A percentile compares a stretch with the other conserved stretches of the same genome.
Evolutionary conservation across 306 rosid species (phyloP).

Genomic region (Ormosia semicastrata): DNA sequence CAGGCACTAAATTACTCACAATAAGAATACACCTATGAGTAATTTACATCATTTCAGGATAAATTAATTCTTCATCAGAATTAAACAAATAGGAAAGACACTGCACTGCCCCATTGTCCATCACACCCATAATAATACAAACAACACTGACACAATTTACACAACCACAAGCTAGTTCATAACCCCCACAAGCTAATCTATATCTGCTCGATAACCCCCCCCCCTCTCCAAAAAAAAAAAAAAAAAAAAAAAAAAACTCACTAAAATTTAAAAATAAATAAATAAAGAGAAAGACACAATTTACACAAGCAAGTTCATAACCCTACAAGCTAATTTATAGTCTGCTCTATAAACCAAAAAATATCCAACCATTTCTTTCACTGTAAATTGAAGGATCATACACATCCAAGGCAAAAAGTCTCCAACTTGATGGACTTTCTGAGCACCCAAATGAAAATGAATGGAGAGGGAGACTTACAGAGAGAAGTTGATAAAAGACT

Average conservation of each 20-base stretch:
- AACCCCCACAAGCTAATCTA: too few species aligned
- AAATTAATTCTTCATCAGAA: neutral
- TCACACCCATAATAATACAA: neutral
- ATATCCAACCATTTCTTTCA: neutral
- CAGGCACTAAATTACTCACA: neutral
- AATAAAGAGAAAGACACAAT: neutral
- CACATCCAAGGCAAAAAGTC: neutral
- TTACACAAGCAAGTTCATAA: neutral
- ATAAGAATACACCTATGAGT: neutral
- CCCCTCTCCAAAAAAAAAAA: too few species aligned
- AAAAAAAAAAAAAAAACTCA: neutral
- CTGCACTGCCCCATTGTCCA: neutral
- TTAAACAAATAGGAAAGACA: neutral
- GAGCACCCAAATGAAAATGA: slow-evolving; percentile 23
- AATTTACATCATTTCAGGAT: neutral
- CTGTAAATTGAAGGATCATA: neutral
- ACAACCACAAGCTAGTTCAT: too few species aligned
- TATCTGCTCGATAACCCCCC: neutral
- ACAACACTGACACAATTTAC: neutral
- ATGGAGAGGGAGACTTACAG: slow-evolving; percentile 26
- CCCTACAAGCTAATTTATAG: neutral
- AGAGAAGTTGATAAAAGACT: slow-evolving; percentile 28
- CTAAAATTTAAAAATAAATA: neutral
- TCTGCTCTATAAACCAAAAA: neutral
- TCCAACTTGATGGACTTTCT: neutral